Percentiles rank a stretch among this genome's conserved stretches.
Conservation (phyloP, 208 protist genomes). For the Entamoeba moshkovskii region DNA sequence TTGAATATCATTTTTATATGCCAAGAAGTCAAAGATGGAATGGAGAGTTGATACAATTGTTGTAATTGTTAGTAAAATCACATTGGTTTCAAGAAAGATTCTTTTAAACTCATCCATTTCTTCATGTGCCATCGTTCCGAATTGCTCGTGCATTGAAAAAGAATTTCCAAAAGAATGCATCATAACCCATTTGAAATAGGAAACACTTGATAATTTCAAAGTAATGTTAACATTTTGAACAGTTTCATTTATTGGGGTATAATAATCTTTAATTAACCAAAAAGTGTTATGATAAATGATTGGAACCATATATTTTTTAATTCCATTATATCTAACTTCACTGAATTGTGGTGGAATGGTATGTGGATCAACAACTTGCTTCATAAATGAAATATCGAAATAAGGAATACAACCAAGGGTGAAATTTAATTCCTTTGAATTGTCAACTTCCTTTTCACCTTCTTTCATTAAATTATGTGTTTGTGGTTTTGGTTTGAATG, state of each 20-base stretch:
- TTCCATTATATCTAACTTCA: neutral
- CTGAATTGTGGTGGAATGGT: neutral
- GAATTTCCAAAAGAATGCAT: neutral
- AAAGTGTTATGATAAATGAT: neutral
- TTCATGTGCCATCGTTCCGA: neutral
- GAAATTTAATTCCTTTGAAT: neutral
- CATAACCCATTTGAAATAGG: neutral
- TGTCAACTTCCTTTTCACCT: too few species aligned
- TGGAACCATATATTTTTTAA: neutral
- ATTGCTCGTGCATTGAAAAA: neutral
- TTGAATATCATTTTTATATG: slow-evolving; percentile 18
- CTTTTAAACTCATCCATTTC: slow-evolving; percentile 1
- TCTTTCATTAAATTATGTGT: neutral
- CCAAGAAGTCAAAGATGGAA: slow-evolving; percentile 22
- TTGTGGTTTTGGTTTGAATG: neutral
- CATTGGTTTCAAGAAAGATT: neutral
- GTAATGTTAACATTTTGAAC: neutral
- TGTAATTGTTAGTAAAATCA: neutral
- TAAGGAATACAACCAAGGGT: neutral
- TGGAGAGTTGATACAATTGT: slow-evolving; percentile 1
- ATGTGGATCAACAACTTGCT: neutral
- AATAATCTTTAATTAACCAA: slow-evolving; percentile 5
- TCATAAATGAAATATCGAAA: neutral
- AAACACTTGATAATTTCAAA: neutral
- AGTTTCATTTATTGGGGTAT: neutral